These are phyloP conservation scores for Paracoccidioides lutzii DNA, from an alignment of 2,329 filamentous ascomycete genomes.

Conservation along the genomic window DNA sequence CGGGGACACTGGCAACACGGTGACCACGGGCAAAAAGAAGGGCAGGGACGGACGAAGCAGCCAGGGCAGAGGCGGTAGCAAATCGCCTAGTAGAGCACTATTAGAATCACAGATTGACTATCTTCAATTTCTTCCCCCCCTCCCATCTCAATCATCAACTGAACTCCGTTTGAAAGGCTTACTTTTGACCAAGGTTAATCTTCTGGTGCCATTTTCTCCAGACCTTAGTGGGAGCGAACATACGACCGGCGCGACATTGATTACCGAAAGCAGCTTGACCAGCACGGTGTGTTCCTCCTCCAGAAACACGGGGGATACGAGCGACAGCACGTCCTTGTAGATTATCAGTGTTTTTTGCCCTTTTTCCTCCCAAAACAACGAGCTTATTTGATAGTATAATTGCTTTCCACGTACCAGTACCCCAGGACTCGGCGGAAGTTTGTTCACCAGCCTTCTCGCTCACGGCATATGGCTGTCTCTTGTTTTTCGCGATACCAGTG, in stretches of 20 bases:
- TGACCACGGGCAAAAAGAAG: slow-evolving; percentile 95
- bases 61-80: slow-evolving; percentile 91
- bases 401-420: slow-evolving; percentile 65
- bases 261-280: slow-evolving; percentile 99
- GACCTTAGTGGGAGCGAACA: slow-evolving; percentile 99
- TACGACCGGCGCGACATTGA: slow-evolving; percentile 99
- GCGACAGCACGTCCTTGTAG: slow-evolving; percentile 90
- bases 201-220: slow-evolving; percentile 99
- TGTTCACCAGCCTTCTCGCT: slow-evolving; percentile 99
- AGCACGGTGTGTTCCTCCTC: slow-evolving; percentile 99
- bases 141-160: slow-evolving; percentile 4
- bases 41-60: slow-evolving; percentile 86
- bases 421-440: slow-evolving; percentile 99
- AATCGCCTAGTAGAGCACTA: slow-evolving; percentile 55
- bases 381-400: slow-evolving; percentile 11
- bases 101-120: slow-evolving; percentile 3
- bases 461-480: slow-evolving; percentile 98
- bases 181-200: slow-evolving; percentile 98
- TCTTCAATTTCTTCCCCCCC: not conserved
- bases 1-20: slow-evolving; percentile 79
- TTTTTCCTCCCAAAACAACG: slow-evolving; percentile 4
- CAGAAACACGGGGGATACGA: slow-evolving; percentile 99
- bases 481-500: slow-evolving; percentile 99
- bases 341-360: slow-evolving; percentile 6
- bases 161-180: slow-evolving; percentile 23